Base-by-base conservation (phyloP, 768 basidiomycete genomes). In the Suillus discolor region DNA sequence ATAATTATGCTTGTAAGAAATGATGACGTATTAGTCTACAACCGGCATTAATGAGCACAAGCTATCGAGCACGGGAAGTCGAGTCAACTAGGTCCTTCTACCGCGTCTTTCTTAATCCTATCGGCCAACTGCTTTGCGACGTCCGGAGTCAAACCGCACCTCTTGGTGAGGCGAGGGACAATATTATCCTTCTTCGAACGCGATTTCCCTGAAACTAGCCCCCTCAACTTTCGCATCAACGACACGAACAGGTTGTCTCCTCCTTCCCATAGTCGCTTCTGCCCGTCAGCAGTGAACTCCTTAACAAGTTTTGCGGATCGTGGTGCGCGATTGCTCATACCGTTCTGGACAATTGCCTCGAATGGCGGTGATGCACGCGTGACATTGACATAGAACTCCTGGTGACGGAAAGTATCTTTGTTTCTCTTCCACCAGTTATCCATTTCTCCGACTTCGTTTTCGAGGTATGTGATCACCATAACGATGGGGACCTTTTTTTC, bases 301-400 rank as follows among this genome's bases (percentile, higher is more conserved):
- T 68, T 62, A 6, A 76, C 41, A 6, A 75, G 55, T 2, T n/a
- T 54, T 25, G 45, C 63, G 67, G 7, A 80, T 63, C 38, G 70
- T 69, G 38, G 64, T 62, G 49, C 66, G 77, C 45, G 81, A 82
- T 57, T 73, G 73, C 2, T 62, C 66, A 42, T 76, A 77, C 62
- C 18, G 31, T 4, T 12, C 9, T 13, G 18, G 18, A 20, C 3
- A 28, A 16, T 16, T 51, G 20, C 79, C 74, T 18, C 71, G 65
- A 49, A 61, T 74, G 16, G 80, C 75, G 16, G 81, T 81, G 66
- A 83, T 74, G 65, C 83, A 83, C 4, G 80, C 83, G n/a, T 80
- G 76, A 20, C 80, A 15, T 68, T 41, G 0, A 73, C 65, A 41
- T 61, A 53, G 68, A 83, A 79, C 1, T 69, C 70, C 49, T 74